Evolutionary conservation across 805 yeast species (phyloP).

Genomic region (Wickerhamiella musiphila): DNA sequence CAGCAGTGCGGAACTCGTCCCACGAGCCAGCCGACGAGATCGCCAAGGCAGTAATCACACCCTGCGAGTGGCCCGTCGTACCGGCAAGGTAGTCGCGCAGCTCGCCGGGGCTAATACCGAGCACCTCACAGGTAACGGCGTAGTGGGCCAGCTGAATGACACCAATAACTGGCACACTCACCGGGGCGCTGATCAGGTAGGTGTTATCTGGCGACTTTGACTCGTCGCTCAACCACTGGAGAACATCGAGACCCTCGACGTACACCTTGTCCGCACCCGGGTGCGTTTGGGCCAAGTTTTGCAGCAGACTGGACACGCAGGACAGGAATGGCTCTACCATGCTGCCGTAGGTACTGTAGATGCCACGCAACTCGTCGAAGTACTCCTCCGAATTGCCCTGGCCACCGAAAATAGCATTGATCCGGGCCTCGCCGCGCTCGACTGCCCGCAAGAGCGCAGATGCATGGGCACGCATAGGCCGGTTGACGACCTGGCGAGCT

Average conservation of each 20-base stretch:
- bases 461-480: conserved; percentile 32
- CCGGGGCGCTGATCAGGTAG: conserved; percentile 78
- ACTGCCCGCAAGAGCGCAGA: conserved; percentile 51
- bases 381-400: conserved; percentile 98
- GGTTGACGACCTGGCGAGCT: conserved; percentile 34
- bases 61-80: conserved; percentile 31
- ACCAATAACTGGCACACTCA: conserved; percentile 94
- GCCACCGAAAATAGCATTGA: conserved; percentile 90
- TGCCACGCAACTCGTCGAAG: conserved; percentile 85
- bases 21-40: conserved; percentile 67
- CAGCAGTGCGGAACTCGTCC: conserved; percentile 58
- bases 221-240: conserved; percentile 72
- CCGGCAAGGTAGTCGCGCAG: conserved; percentile 41
- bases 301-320: conserved; percentile 51
- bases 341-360: conserved; percentile 61
- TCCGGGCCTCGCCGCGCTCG: conserved; percentile 36
- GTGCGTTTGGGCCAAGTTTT: conserved; percentile 48
- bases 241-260: conserved; percentile 82
- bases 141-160: conserved; percentile 89
- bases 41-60: conserved; percentile 78
- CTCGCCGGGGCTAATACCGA: conserved; percentile 83
- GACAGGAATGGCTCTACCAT: conserved; percentile 54
- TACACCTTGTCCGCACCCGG: conserved; percentile 71
- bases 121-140: conserved; percentile 66
- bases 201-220: conserved; percentile 69